Base-by-base conservation (phyloP, 2,329 filamentous ascomycete species). In the Metarhizium anisopliae region DNA sequence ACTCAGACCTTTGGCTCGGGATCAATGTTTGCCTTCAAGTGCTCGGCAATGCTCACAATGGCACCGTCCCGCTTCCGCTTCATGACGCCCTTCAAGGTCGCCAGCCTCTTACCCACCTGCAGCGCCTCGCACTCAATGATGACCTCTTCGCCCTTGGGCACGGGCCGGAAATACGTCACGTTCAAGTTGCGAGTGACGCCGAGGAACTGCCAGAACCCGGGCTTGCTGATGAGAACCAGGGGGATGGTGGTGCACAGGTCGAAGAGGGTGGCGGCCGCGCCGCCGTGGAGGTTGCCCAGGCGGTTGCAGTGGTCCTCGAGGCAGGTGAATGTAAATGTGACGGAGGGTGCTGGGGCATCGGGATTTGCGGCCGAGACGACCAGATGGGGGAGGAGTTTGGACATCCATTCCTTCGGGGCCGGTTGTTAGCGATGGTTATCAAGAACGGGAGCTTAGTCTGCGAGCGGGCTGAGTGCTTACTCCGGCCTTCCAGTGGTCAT, bases 141-240 rank as follows among this genome's bases (percentile, higher is more conserved):
- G 8, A 83, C 70, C 60, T 75, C 72, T 1, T 69, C 71, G 10
- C 80, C 83, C 13, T 67, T 64, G 1, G 80, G 79, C 3, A 80
- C 76, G 1, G 86, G 86, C 1, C 84, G 77, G 58, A 90, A 69
- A 67, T 87, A 90, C 0, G 83, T 87, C 47, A 86, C 77, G 62
- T 79, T 83, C 54, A 90, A 74, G 30, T 81, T 84, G 56, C 86
- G 78, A 64, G 76, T 83, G 30, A 90, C 85, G 42, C 86, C 86
- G 29, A 84, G 75, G 43, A 71, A 72, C 55, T 76, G 71, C 80
- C 86, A 88, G 66, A 78, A 82, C 6, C 83, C 85, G 0, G 80
- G 80, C 25, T 72, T 72, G 49, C 78, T 77, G 53, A 86, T 67
- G 42, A 84, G 75, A 10, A 77, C 68, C 13, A 89, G 68, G 3